A percentile compares a stretch with the other conserved stretches of the same genome.
Conservation (phyloP, 1,284 basidiomycete genomes). For the Mycena citricolor region DNA sequence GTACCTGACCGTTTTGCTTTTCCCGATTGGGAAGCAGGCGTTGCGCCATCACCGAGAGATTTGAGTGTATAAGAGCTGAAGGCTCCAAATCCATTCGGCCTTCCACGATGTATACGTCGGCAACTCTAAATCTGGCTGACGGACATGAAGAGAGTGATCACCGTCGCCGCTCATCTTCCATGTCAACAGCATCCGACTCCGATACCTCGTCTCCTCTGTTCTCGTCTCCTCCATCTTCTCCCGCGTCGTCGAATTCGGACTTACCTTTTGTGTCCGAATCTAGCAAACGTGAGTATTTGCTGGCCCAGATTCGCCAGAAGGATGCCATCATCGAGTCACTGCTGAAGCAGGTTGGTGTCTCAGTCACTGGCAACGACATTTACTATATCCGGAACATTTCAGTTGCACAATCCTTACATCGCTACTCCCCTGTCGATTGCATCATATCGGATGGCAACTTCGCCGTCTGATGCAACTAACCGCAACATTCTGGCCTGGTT, state of each 20-base stretch:
- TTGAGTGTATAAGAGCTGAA: no score
- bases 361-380: no score
- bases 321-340: constrained; percentile 79
- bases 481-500: constrained; percentile 72
- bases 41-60: background rate
- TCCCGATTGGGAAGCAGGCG: constrained; percentile 17
- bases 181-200: no score
- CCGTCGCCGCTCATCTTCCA: no score
- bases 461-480: constrained; percentile 68
- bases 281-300: constrained; percentile 79
- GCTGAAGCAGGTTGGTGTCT: constrained; percentile 63
- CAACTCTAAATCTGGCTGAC: no score
- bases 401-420: constrained; percentile 77
- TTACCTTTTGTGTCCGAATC: constrained; percentile 36
- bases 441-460: constrained; percentile 71
- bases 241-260: constrained; percentile 31
- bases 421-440: constrained; percentile 76
- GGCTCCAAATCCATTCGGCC: no score
- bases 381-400: constrained; percentile 10
- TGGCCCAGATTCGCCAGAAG: constrained; percentile 80
- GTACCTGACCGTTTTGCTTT: constrained; percentile 1
- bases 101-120: no score
- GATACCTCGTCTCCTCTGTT: constrained; percentile 3
- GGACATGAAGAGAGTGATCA: no score
- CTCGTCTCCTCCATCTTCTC: constrained; percentile 28